These are phyloP conservation scores for Conticribra weissflogii DNA, from an alignment of 108 stramenopile species.

Conservation along the genomic window DNA sequence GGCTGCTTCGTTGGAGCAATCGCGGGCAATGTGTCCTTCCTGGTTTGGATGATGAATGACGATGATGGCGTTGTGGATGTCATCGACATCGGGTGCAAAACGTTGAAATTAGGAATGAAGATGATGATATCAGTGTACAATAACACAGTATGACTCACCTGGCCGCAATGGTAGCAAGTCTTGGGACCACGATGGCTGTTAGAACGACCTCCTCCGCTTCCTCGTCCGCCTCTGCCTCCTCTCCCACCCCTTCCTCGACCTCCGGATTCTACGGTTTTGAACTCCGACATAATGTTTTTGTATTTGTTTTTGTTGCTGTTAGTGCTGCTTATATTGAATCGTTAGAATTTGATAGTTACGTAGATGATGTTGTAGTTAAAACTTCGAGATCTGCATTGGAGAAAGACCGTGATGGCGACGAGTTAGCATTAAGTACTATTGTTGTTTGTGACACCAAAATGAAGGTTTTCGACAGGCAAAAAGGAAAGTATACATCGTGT, in stretches of 20 bases:
- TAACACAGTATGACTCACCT: constrained; percentile 26
- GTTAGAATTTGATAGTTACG: neutral
- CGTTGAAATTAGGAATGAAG: neutral
- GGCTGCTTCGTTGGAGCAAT: constrained; percentile 58
- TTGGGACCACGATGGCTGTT: constrained; percentile 38
- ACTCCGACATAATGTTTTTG: constrained; percentile 24
- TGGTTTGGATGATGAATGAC: neutral
- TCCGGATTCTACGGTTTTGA: constrained; percentile 6
- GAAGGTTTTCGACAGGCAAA: no score
- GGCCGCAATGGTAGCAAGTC: constrained; percentile 85
- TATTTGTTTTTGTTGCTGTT: neutral
- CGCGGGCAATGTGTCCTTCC: constrained; percentile 63
- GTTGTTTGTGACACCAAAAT: no score
- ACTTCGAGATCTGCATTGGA: no score
- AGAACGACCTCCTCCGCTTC: constrained; percentile 5
- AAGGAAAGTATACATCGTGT: no score
- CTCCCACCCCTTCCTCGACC: constrained; percentile 10
- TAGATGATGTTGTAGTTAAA: neutral
- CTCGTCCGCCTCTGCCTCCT: constrained; percentile 15
- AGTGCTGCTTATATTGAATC: no score
- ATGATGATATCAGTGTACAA: no score
- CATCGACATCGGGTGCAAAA: neutral
- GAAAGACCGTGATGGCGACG: no score
- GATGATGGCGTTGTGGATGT: no score
- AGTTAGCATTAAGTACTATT: no score